Percentiles rank a stretch among this genome's conserved stretches.
Conservation (phyloP, 2,329 filamentous ascomycete genomes). For the Calonectria crousiana region DNA sequence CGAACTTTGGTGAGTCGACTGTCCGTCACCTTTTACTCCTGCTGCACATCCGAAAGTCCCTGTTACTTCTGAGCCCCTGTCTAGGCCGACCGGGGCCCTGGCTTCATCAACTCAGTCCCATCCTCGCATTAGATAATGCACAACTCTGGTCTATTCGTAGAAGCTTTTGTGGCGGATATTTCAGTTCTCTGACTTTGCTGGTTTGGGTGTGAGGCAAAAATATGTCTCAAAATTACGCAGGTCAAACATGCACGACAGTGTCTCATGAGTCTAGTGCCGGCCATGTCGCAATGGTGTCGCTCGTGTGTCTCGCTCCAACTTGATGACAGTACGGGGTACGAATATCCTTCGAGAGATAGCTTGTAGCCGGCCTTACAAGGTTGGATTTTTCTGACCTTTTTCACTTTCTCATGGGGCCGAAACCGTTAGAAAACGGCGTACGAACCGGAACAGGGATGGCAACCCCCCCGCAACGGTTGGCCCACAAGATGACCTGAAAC, state of each 20-base stretch:
- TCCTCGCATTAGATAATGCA: background rate
- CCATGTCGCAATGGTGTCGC: background rate
- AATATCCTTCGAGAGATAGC: slow-evolving; percentile 5
- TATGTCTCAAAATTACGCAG: slow-evolving; percentile 15
- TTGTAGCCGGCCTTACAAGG: slow-evolving; percentile 1
- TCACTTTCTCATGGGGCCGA: slow-evolving; percentile 17
- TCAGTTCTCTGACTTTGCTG: slow-evolving; percentile 7
- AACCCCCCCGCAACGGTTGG: slow-evolving; percentile 33
- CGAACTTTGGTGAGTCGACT: slow-evolving; percentile 10
- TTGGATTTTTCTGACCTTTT: background rate
- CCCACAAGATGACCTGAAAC: slow-evolving; percentile 44
- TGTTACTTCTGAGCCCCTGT: background rate
- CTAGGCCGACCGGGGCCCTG: background rate
- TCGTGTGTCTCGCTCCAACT: slow-evolving; percentile 6
- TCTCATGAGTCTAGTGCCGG: background rate
- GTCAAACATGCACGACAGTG: background rate
- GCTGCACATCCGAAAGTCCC: background rate
- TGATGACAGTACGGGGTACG: background rate
- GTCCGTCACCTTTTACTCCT: background rate
- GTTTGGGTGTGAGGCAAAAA: slow-evolving; percentile 12
- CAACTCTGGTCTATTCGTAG: background rate
- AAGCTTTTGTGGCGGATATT: background rate
- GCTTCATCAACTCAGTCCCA: background rate
- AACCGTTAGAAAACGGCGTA: slow-evolving; percentile 25
- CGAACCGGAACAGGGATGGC: slow-evolving; percentile 32